Base-by-base conservation (phyloP, 805 yeast genomes). In the Kluyveromyces nonfermentans region DNA sequence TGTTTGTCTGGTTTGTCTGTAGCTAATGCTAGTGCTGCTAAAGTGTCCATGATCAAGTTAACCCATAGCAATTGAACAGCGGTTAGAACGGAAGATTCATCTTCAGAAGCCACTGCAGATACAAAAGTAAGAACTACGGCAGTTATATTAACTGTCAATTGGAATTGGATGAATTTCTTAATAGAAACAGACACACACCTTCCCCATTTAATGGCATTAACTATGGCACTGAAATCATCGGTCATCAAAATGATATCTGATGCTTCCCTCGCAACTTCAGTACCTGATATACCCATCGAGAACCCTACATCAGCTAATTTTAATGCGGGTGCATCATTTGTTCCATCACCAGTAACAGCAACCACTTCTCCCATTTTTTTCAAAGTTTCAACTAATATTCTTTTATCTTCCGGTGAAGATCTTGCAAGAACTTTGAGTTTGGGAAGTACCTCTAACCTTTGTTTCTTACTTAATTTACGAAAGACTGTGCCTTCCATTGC, bases 331-430 rank as follows among this genome's bases (percentile, higher is more conserved):
- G 97, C 98, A 72, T 93, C 99, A 63, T 93, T 93, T 7, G 97
- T 90, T 65, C 99, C 99, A 63, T 93, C 99, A 60, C 98, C 99
- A 33, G 99, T 93, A 31, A 90, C 97, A 1, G 98, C 98, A 40
- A 93, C 98, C 31, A 90, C 95, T 58, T 93, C 97, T 19, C 94
- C 95, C 58, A 79, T 72, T 32, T 73, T 70, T 56, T 82, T 80
- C 54, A 93, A 70, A 10, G 88, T 80, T 49, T 82, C 85, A 31
- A 94, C 98, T 37, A 93, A 72, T 22, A 85, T 68, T 46, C 95
- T 72, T 65, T 93, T 93, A 66, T 93, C 99, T 52, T 90, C 96
- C 2, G 99, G 99, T 10, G 94, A 82, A 1, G 96, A 87, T 57
- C 99, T 75, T 1, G 97, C 98, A 53, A 93, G 68, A 2, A 93